Evolutionary conservation across 176 grass and related monocot genomes (phyloP).

Genomic region (Coix lacrymajobi): DNA sequence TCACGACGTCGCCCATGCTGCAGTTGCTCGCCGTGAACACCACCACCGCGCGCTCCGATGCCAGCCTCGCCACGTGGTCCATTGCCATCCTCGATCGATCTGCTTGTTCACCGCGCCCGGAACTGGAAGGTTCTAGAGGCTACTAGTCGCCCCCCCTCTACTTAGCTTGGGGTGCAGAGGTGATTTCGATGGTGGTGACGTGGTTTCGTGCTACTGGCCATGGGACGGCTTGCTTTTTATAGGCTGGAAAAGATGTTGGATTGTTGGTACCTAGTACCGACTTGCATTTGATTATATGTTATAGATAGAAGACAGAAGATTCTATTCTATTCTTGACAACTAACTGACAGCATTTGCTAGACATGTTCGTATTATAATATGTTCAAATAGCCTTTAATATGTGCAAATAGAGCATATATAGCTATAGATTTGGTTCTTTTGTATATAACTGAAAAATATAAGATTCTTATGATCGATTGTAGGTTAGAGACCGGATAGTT

Average conservation of each 20-base stretch:
- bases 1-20: constrained; percentile 62
- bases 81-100: constrained; percentile 12
- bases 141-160: neutral
- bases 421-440: constrained; percentile 12
- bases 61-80: constrained; percentile 51
- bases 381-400: neutral
- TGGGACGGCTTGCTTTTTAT: constrained; percentile 3
- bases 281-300: neutral
- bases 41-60: constrained; percentile 61
- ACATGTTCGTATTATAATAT: neutral
- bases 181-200: neutral
- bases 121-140: neutral
- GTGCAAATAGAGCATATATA: neutral
- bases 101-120: neutral
- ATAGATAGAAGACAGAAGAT: neutral
- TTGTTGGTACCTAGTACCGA: neutral
- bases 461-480: neutral
- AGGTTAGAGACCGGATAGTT: neutral
- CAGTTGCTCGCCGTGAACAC: constrained; percentile 60
- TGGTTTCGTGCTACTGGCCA: neutral
- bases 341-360: neutral
- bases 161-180: neutral
- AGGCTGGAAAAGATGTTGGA: neutral
- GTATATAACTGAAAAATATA: neutral
- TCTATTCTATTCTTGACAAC: constrained; percentile 10